phyloP scores from a whole-genome alignment of 2,329 filamentous ascomycete species.

The Talaromyces islandicus region DNA sequence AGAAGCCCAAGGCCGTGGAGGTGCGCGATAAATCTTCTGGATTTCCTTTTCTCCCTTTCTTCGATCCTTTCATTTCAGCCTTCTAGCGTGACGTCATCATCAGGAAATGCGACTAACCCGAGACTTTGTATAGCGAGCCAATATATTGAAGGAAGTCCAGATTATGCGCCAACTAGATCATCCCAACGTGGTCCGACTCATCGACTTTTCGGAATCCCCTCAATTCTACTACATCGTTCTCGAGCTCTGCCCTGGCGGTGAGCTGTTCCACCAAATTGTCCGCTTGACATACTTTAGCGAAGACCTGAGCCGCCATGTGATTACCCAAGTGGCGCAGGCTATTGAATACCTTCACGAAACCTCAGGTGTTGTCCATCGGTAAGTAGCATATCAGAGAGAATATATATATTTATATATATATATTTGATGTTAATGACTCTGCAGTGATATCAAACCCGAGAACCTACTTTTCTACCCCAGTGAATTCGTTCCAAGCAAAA shows the following conservation, averaged over 20 bases:
- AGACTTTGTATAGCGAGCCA: constrained; percentile 64
- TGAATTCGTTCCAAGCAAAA: constrained; percentile 71
- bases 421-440: constrained; percentile 21
- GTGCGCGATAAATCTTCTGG: constrained; percentile 55
- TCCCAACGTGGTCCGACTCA: constrained; percentile 87
- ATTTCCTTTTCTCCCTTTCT: constrained; percentile 4
- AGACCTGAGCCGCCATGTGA: constrained; percentile 88
- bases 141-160: constrained; percentile 96
- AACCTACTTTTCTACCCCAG: constrained; percentile 91
- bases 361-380: constrained; percentile 95
- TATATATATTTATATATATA: no score
- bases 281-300: constrained; percentile 98
- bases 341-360: constrained; percentile 92
- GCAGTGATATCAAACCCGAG: constrained; percentile 94
- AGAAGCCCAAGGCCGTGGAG: constrained; percentile 92
- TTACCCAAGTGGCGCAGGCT: constrained; percentile 88
- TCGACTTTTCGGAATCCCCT: constrained; percentile 87
- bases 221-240: constrained; percentile 98
- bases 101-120: constrained; percentile 19
- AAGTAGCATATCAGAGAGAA: constrained; percentile 34
- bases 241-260: constrained; percentile 88
- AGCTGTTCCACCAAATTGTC: constrained; percentile 97
- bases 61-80: constrained; percentile 16
- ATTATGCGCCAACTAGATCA: constrained; percentile 98
- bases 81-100: constrained; percentile 1